Evolutionary conservation across 768 basidiomycete genomes (phyloP).

Genomic region (Pleurotus djamor): DNA sequence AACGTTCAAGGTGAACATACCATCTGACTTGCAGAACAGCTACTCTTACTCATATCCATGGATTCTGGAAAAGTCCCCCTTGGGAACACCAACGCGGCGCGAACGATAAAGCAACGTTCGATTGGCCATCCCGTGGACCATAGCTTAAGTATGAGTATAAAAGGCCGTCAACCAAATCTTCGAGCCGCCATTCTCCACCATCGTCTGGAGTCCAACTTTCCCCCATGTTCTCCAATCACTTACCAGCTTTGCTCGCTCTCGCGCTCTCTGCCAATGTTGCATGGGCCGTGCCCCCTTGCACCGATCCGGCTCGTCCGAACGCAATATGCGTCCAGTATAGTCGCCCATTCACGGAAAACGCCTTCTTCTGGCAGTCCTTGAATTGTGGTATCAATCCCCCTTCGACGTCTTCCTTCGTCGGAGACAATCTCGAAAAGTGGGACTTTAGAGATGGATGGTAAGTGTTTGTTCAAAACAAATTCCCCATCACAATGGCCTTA

Average conservation of each 20-base stretch:
- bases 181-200: background rate
- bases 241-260: background rate
- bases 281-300: background rate
- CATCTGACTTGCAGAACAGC: too few relatives aligned
- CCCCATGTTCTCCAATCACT: background rate
- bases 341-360: background rate
- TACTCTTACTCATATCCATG: too few relatives aligned
- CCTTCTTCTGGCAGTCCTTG: background rate
- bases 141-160: too few relatives aligned
- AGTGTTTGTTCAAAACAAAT: background rate
- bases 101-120: too few relatives aligned
- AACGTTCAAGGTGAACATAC: too few relatives aligned
- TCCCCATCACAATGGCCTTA: background rate
- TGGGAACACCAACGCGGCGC: too few relatives aligned
- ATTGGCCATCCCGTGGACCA: too few relatives aligned
- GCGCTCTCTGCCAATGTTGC: background rate
- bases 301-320: background rate
- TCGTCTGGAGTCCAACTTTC: background rate
- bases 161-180: background rate
- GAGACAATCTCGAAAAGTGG: background rate
- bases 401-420: background rate
- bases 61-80: too few relatives aligned
- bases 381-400: background rate
- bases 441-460: background rate
- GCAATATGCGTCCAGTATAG: background rate